Percentiles rank a stretch among this genome's conserved stretches.
Evolutionary conservation across 2,329 filamentous ascomycete genomes (phyloP).

Genomic region (Xylariaceae sp.): DNA sequence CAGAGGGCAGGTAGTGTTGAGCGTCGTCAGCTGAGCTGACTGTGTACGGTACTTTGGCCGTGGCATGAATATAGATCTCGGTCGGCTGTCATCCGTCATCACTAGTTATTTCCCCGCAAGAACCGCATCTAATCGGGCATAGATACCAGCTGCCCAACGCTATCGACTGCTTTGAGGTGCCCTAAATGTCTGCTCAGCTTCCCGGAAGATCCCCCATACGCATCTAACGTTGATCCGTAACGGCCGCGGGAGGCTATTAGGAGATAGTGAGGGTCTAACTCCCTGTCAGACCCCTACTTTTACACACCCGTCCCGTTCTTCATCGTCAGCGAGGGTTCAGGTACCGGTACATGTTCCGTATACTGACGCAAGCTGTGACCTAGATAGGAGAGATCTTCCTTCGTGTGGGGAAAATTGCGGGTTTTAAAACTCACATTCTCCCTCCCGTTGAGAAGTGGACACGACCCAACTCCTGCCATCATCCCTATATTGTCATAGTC

Average conservation of each 20-base stretch:
- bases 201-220: background rate
- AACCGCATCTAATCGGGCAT: background rate
- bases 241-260: background rate
- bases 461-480: background rate
- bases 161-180: background rate
- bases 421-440: background rate
- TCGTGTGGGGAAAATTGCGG: background rate
- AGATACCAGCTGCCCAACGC: background rate
- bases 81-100: background rate
- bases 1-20: background rate
- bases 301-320: background rate
- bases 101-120: background rate
- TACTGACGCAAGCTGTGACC: background rate
- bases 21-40: background rate
- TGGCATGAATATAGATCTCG: background rate
- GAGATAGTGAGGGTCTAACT: background rate
- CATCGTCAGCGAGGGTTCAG: background rate
- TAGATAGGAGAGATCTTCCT: background rate
- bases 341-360: background rate
- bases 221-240: background rate
- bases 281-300: background rate
- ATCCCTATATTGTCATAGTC: background rate
- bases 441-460: background rate
- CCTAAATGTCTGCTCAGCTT: background rate
- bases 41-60: background rate